Evolutionary conservation across 192 early-diverging fungal genomes (phyloP), one percentile per base, ranked within the genome.

Genomic region (Lobulomyces angularis): DNA sequence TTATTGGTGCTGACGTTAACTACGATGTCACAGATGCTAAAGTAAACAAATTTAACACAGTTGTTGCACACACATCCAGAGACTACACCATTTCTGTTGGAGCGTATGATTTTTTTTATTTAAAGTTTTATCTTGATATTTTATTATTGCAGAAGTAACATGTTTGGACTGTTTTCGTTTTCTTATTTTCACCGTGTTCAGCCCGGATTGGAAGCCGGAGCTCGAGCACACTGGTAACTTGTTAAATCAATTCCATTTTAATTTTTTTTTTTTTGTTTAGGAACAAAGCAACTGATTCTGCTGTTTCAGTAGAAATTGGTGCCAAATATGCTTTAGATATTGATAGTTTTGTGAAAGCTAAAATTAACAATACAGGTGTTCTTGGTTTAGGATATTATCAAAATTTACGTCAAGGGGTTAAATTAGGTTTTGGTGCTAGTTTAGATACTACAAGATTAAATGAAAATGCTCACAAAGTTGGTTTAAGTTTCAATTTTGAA

Each of bases 101-200:
- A 59, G 87, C 88, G 73, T 76, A 60, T 58, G 63, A 16, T 37
- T 4, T 45, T 3, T 50, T 3, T 27, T 21, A 1, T 5, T 3
- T 19, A 24, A 42, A 48, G 16, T 48, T 19, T 17, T 44, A 14
- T 34, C 7, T 38, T 11, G 37, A 7, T 8, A 46, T 17, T 1
- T 4, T 17, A 17, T 30, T 20, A 41, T 30, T 19, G 30, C 16
- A 75, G 73, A 62, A 77, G 78, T 56, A 90, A 92, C 82, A 82
- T 81, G 25, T 74, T 96, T 56, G 75, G 68, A 70, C 53, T 77
- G 55, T 91, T 86, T 71, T 66, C 91, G 49, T 83, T 88, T 38
- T 83, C 90, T 8, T 93, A 92, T 84, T 94, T 83, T 83, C 95
- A 99, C 75, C 84, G 85, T 49, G 85, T 99, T 43, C 84, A 73